A percentile compares a stretch with the other conserved stretches of the same genome.
Evolutionary conservation across 2,329 filamentous ascomycete genomes (phyloP).

Genomic region (Chaetothyriales sp.): DNA sequence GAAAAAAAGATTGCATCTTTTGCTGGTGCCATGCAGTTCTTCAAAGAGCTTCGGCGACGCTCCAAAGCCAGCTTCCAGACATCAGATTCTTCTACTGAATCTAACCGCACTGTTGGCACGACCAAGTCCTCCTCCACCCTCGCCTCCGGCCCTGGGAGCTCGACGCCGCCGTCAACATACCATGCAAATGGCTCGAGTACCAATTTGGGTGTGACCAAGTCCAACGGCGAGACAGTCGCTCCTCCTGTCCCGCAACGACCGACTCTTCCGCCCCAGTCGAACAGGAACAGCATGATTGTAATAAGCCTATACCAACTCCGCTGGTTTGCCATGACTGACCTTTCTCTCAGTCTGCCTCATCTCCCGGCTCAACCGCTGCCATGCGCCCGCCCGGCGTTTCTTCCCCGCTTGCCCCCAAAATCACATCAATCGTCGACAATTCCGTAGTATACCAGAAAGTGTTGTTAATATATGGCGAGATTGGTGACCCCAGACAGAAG

Average conservation of each 20-base stretch:
- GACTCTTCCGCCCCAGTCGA: slow-evolving; percentile 25
- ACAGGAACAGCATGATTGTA: slow-evolving; percentile 31
- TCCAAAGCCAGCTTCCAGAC: slow-evolving; percentile 61
- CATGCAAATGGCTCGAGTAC: slow-evolving; percentile 51
- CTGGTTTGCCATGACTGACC: neutral
- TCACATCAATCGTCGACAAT: slow-evolving; percentile 64
- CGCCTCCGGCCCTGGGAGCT: slow-evolving; percentile 46
- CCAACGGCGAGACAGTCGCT: slow-evolving; percentile 32
- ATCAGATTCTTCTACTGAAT: slow-evolving; percentile 47
- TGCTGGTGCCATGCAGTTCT: slow-evolving; percentile 39
- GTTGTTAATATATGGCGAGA: slow-evolving; percentile 63
- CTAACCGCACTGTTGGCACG: slow-evolving; percentile 44
- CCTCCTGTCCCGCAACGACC: slow-evolving; percentile 35
- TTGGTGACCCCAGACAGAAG: slow-evolving; percentile 55
- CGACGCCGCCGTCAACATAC: slow-evolving; percentile 60
- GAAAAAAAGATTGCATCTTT: neutral
- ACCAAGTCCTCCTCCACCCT: slow-evolving; percentile 49
- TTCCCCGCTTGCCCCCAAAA: slow-evolving; percentile 66
- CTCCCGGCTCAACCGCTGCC: slow-evolving; percentile 12
- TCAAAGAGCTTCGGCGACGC: slow-evolving; percentile 61
- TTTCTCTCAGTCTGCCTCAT: slow-evolving; percentile 21
- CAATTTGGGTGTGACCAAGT: slow-evolving; percentile 36
- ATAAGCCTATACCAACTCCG: slow-evolving; percentile 17
- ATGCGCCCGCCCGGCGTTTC: slow-evolving; percentile 42
- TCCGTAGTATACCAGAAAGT: slow-evolving; percentile 92